Percentiles rank a stretch among this genome's conserved stretches.
Evolutionary conservation across 2,329 filamentous ascomycete species (phyloP).

Genomic region (Alternaria brassicicola): DNA sequence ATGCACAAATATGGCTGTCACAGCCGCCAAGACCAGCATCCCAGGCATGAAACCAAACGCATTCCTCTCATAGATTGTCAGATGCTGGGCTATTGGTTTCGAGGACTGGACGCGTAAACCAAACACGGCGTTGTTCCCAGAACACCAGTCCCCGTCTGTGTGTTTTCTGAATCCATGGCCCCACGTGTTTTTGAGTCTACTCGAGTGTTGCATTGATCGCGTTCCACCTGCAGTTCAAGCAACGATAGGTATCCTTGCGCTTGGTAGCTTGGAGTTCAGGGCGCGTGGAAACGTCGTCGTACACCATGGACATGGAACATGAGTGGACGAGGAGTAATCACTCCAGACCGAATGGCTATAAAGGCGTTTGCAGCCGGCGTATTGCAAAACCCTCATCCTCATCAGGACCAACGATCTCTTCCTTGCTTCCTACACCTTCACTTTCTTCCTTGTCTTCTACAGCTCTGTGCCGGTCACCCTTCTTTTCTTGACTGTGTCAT

Average conservation of each 20-base stretch:
- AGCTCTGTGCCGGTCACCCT: constrained; percentile 10
- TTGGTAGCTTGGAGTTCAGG: constrained; percentile 17
- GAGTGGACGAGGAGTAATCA: not conserved
- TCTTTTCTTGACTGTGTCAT: constrained; percentile 16
- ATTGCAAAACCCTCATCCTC: constrained; percentile 3
- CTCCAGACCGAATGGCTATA: constrained; percentile 8
- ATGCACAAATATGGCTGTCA: not conserved
- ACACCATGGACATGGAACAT: not conserved
- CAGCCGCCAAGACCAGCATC: constrained; percentile 2
- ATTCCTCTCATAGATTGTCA: constrained; percentile 1
- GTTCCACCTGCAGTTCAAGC: not conserved
- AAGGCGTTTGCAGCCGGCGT: constrained; percentile 3
- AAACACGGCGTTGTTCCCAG: not conserved
- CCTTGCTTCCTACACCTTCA: constrained; percentile 14
- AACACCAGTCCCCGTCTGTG: not conserved
- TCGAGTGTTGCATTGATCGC: not conserved
- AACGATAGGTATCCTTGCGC: not conserved
- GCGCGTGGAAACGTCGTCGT: not conserved
- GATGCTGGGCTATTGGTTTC: not conserved
- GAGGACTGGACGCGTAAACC: not conserved
- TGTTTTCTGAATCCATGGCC: not conserved
- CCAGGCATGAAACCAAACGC: not conserved
- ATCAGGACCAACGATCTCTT: constrained; percentile 15
- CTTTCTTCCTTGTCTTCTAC: constrained; percentile 9
- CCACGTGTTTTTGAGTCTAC: not conserved